Conservation (phyloP, 2,329 filamentous ascomycete genomes). For the Cercospora beticola region DNA sequence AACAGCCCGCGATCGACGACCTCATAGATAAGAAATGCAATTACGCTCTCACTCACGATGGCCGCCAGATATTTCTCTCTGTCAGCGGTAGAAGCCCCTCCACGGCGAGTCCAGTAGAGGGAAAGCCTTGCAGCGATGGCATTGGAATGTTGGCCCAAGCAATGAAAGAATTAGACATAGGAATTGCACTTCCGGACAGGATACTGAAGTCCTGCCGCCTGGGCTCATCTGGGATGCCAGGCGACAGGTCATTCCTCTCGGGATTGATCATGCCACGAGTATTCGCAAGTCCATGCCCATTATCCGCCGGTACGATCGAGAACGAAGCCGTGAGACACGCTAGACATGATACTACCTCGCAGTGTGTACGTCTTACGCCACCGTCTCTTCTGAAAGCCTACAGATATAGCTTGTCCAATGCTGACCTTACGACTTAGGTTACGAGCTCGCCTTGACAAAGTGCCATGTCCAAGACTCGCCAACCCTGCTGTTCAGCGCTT, state of each 20-base stretch:
- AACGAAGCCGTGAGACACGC: not conserved
- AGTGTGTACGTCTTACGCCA: not conserved
- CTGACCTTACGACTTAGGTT: not conserved
- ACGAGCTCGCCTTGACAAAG: not conserved
- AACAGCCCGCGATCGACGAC: not conserved
- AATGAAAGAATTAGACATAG: not conserved
- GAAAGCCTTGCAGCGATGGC: not conserved
- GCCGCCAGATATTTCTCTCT: not conserved
- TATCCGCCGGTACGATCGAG: not conserved
- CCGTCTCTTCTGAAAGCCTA: not conserved
- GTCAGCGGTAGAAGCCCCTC: not conserved
- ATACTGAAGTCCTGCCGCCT: not conserved
- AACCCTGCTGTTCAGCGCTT: not conserved
- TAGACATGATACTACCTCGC: not conserved
- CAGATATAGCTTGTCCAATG: not conserved
- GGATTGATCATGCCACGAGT: not conserved
- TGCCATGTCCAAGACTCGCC: not conserved
- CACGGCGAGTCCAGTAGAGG: not conserved
- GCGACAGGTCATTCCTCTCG: not conserved
- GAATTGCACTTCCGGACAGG: not conserved
- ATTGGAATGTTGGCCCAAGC: not conserved
- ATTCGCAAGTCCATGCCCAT: not conserved
- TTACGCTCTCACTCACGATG: not conserved
- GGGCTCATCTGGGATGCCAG: not conserved
- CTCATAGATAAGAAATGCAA: not conserved